Conservation (phyloP, 2,329 filamentous ascomycete species). For the Mycosphaerelloides madeirae region DNA sequence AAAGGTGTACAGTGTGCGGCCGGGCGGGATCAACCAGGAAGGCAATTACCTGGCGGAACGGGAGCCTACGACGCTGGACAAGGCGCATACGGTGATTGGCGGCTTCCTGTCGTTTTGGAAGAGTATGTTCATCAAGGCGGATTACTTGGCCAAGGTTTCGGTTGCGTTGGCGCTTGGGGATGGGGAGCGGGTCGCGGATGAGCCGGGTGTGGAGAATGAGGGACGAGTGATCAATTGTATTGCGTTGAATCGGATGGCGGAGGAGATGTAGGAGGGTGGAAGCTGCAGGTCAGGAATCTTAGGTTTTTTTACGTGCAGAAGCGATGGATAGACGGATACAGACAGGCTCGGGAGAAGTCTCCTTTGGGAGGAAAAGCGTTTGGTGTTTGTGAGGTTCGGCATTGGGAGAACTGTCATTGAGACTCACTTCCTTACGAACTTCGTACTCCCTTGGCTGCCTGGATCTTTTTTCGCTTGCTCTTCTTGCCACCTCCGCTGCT, state of each 20-base stretch:
- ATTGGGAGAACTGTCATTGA: no score
- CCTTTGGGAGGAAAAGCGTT: no score
- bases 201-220: conserved; percentile 34
- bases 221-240: conserved; percentile 38
- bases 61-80: conserved; percentile 10
- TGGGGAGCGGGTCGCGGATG: conserved; percentile 37
- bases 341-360: no score
- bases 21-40: conserved; percentile 54
- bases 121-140: conserved; percentile 41
- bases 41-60: conserved; percentile 21
- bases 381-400: no score
- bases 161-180: conserved; percentile 48
- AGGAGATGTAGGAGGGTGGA: no score
- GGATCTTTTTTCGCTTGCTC: conserved; percentile 15
- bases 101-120: conserved; percentile 28
- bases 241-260: conserved; percentile 39
- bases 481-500: conserved; percentile 29
- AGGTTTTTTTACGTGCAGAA: no score
- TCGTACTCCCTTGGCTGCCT: conserved; percentile 10
- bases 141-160: conserved; percentile 45
- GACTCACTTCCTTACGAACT: conserved; percentile 18
- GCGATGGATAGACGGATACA: no score
- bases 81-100: conserved; percentile 9
- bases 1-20: conserved; percentile 54
- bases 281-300: no score